Evolutionary conservation across 345 rosid species (phyloP), one percentile per base, ranked within the genome.

Genomic region (Pugionium cornutum): DNA sequence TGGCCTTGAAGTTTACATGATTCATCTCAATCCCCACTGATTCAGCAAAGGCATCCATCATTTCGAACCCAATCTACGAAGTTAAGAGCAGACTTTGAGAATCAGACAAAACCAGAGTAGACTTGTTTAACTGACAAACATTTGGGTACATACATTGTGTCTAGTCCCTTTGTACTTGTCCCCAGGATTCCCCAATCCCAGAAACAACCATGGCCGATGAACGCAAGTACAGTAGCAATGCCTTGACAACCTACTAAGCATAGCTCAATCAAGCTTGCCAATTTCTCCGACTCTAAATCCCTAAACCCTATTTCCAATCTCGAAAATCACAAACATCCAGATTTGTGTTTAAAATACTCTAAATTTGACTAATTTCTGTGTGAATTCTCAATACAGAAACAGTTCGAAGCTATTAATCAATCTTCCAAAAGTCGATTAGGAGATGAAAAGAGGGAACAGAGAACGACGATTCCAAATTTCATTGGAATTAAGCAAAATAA

Each of bases 111-210:
- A 6, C 18, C 18, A 18, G 18, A 18, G 0, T 3, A 39, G 10
- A 46, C n/a, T 18, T 18, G 0, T 18, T 18, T 18, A 18, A 18
- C 18, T 18, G 18, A 18, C 18, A 18, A 18, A 18, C 36, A 34
- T 34, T 34, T 34, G 6, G 36, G 18, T 18, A 50, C 33, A 41
- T 77, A 89, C 98, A 79, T 92, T 89, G 82, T 89, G 89, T 70
- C 95, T 76, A 18, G 97, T 89, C 65, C 89, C 89, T 69, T 76
- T 77, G 76, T 72, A 89, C 72, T 89, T 92, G 18, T 89, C 91
- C 1, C 98, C 95, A 2, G 95, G 98, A 66, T 92, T 92, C 2
- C 97, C 98, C 73, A 92, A 66, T 29, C 98, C 97, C 5, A 87
- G 75, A 70, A 92, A 86, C 26, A 89, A 82, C 92, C 98, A 92